phyloP scores from a whole-genome alignment of 2,329 filamentous ascomycete species.

The Fusarium continuum region DNA sequence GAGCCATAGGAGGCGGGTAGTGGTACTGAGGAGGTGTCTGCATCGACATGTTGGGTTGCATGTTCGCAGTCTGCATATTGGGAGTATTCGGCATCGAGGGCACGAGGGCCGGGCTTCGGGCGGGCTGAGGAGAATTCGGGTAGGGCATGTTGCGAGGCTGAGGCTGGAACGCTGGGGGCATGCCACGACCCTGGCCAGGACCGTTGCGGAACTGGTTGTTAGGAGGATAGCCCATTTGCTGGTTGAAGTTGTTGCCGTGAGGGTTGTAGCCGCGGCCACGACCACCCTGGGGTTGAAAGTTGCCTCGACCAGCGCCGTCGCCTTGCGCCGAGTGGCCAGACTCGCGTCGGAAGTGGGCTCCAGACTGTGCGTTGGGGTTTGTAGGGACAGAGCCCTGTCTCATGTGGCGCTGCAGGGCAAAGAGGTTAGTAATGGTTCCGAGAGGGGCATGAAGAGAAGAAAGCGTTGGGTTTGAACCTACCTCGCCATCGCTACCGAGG shows the following conservation, averaged over 20 bases:
- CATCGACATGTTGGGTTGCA: slow-evolving; percentile 68
- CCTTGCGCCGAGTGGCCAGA: slow-evolving; percentile 82
- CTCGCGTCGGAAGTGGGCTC: slow-evolving; percentile 80
- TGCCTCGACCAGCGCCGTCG: slow-evolving; percentile 63
- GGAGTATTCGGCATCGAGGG: slow-evolving; percentile 74
- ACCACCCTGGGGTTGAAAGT: slow-evolving; percentile 58
- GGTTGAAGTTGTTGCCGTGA: slow-evolving; percentile 55
- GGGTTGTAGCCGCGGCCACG: slow-evolving; percentile 62
- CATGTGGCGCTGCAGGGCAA: slow-evolving; percentile 68
- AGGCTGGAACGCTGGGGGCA: slow-evolving; percentile 58
- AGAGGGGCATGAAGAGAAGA: background rate
- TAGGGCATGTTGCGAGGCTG: slow-evolving; percentile 58
- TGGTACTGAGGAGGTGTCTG: slow-evolving; percentile 70
- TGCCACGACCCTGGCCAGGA: slow-evolving; percentile 61
- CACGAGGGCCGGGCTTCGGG: slow-evolving; percentile 71
- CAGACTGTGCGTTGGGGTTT: slow-evolving; percentile 70
- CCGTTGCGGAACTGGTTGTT: slow-evolving; percentile 55
- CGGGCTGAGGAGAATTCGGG: slow-evolving; percentile 71
- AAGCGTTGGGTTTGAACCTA: slow-evolving; percentile 53
- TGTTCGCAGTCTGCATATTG: slow-evolving; percentile 70
- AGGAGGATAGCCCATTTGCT: slow-evolving; percentile 56
- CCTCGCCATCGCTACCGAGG: slow-evolving; percentile 81
- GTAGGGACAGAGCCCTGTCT: slow-evolving; percentile 72
- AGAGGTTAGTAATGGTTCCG: slow-evolving; percentile 32
- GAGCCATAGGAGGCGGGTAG: slow-evolving; percentile 65